Evolutionary conservation across 108 stramenopile genomes (phyloP).

Genomic region (Skeletonema grethae): DNA sequence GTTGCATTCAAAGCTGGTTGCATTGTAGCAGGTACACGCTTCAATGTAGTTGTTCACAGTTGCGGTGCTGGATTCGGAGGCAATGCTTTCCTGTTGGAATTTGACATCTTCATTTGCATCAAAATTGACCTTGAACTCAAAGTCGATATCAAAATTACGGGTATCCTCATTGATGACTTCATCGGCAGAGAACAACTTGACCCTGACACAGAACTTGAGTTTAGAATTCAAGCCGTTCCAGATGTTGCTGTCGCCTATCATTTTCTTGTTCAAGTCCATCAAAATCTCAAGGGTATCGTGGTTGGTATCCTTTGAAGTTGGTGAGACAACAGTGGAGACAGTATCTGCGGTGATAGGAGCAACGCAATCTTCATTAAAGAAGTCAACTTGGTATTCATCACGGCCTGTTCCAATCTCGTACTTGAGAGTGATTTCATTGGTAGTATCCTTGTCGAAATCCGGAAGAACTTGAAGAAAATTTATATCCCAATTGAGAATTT

Average conservation of each 20-base stretch:
- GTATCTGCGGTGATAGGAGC: not conserved
- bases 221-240: constrained; percentile 11
- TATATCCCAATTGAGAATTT: constrained; percentile 43
- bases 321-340: constrained; percentile 3
- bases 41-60: constrained; percentile 20
- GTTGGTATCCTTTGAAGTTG: constrained; percentile 12
- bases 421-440: constrained; percentile 11
- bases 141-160: not conserved
- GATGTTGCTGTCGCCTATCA: constrained; percentile 24
- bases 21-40: constrained; percentile 32
- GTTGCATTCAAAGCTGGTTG: constrained; percentile 26
- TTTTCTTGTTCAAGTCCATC: constrained; percentile 23
- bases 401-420: constrained; percentile 13
- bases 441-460: constrained; percentile 11
- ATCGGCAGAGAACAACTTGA: constrained; percentile 22
- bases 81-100: no score
- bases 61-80: constrained; percentile 2
- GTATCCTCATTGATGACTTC: constrained; percentile 28
- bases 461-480: constrained; percentile 11
- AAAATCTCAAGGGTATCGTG: constrained; percentile 27
- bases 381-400: constrained; percentile 7
- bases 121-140: constrained; percentile 27
- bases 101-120: no score
- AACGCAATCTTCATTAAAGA: constrained; percentile 29
- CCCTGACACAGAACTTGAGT: constrained; percentile 27